These are phyloP conservation scores for Sanghuangporus sanghuang DNA, from an alignment of 1,284 basidiomycete genomes.

Conservation along the genomic window DNA sequence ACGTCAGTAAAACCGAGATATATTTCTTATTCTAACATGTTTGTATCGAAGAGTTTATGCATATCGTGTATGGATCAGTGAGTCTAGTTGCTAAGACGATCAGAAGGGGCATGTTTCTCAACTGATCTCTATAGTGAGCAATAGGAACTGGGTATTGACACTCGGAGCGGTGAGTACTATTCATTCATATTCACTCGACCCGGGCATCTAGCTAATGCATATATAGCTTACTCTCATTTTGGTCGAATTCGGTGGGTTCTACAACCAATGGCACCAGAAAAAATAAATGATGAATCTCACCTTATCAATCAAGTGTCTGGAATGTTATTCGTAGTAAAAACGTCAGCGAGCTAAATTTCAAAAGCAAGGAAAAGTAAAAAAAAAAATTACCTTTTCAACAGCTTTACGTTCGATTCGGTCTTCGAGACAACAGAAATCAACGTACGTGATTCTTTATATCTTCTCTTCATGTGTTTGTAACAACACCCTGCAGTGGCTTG, in stretches of 20 bases:
- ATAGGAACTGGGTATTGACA: slow-evolving; percentile 6
- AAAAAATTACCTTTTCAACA: background rate
- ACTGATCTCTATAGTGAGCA: slow-evolving; percentile 4
- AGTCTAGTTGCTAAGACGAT: background rate
- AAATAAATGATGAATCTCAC: background rate
- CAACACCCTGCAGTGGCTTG: background rate
- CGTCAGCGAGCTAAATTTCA: background rate
- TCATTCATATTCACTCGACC: background rate
- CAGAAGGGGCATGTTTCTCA: background rate
- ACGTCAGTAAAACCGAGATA: background rate
- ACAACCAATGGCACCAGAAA: too few species aligned
- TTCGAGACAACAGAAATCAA: background rate
- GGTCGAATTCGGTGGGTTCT: slow-evolving; percentile 5
- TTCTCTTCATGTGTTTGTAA: background rate
- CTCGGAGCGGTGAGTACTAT: background rate
- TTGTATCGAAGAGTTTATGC: background rate
- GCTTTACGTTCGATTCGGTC: slow-evolving; percentile 5
- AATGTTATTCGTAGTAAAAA: slow-evolving; percentile 1
- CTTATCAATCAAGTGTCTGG: slow-evolving; percentile 2
- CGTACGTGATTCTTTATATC: background rate
- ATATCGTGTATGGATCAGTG: slow-evolving; percentile 6
- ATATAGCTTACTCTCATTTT: background rate
- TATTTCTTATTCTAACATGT: background rate
- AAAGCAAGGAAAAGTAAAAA: background rate
- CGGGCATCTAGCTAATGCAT: background rate